Evolutionary conservation across 345 rosid species (phyloP).

Genomic region (Isatis tinctoria): DNA sequence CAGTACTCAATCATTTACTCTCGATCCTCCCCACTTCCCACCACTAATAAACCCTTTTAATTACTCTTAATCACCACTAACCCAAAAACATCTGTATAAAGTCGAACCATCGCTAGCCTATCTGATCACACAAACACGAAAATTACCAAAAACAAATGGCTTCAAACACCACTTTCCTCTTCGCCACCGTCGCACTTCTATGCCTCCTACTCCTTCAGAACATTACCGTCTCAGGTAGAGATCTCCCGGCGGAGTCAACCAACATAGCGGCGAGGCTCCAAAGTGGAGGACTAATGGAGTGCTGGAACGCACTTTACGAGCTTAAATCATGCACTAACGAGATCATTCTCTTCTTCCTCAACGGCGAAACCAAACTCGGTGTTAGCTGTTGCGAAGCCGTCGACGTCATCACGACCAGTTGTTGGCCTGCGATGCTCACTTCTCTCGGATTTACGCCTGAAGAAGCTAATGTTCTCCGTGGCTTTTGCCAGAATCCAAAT

Average conservation of each 20-base stretch:
- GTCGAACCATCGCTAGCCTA: not conserved
- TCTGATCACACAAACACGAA: not conserved
- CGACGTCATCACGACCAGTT: conserved; percentile 44
- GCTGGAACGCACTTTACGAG: conserved; percentile 64
- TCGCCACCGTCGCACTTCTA: conserved; percentile 2
- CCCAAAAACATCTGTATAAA: not conserved
- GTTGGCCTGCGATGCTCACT: conserved; percentile 86
- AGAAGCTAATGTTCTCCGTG: conserved; percentile 54
- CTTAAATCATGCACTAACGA: conserved; percentile 71
- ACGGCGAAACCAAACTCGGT: conserved; percentile 56
- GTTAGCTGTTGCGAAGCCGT: conserved; percentile 59
- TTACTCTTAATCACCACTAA: not conserved
- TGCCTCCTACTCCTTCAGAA: not conserved
- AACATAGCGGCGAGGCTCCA: conserved; percentile 38
- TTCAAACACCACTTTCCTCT: conserved; percentile 23
- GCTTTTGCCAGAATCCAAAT: conserved; percentile 44
- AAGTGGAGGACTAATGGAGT: conserved; percentile 47
- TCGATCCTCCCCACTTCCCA: not conserved
- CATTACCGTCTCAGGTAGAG: conserved; percentile 20
- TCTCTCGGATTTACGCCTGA: conserved; percentile 60
- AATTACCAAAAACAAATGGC: conserved; percentile 5
- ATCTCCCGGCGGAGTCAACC: conserved; percentile 8
- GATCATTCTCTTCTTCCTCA: conserved; percentile 55
- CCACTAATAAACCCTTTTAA: conserved; percentile 7
- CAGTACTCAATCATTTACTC: not conserved